phyloP scores from a whole-genome alignment of 106 monocot genomes.

The Allium sativum region DNA sequence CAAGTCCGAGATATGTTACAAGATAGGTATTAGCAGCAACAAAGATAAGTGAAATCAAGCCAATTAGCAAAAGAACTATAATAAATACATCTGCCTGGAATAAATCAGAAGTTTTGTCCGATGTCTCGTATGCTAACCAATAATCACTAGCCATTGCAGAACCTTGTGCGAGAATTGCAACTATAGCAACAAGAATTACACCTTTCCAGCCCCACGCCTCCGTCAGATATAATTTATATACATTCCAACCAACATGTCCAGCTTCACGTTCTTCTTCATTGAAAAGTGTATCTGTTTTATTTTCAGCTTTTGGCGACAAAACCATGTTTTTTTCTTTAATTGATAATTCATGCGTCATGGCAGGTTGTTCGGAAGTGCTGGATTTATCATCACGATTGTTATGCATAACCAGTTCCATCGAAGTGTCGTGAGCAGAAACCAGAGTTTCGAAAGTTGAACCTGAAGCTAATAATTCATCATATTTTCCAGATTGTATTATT shows the following conservation, averaged over 20 bases:
- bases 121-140: constrained; percentile 68
- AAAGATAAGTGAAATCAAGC: constrained; percentile 18
- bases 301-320: constrained; percentile 20
- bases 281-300: constrained; percentile 35
- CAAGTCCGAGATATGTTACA: constrained; percentile 27
- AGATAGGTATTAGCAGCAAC: constrained; percentile 15
- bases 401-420: constrained; percentile 78
- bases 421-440: constrained; percentile 83
- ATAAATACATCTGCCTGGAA: constrained; percentile 31
- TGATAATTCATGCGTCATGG: constrained; percentile 11
- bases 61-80: constrained; percentile 20
- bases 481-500: constrained; percentile 85
- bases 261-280: constrained; percentile 56
- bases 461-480: constrained; percentile 42
- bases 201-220: constrained; percentile 80
- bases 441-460: constrained; percentile 67
- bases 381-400: constrained; percentile 6
- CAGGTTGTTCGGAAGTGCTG: constrained; percentile 16
- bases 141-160: constrained; percentile 55
- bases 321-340: constrained; percentile 9
- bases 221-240: constrained; percentile 57
- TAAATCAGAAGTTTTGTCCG: constrained; percentile 23
- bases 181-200: constrained; percentile 14
- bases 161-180: constrained; percentile 34
- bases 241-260: constrained; percentile 32